These are phyloP conservation scores for Tausonia pullulans DNA, from an alignment of 1,284 basidiomycete genomes.

Conservation along the genomic window DNA sequence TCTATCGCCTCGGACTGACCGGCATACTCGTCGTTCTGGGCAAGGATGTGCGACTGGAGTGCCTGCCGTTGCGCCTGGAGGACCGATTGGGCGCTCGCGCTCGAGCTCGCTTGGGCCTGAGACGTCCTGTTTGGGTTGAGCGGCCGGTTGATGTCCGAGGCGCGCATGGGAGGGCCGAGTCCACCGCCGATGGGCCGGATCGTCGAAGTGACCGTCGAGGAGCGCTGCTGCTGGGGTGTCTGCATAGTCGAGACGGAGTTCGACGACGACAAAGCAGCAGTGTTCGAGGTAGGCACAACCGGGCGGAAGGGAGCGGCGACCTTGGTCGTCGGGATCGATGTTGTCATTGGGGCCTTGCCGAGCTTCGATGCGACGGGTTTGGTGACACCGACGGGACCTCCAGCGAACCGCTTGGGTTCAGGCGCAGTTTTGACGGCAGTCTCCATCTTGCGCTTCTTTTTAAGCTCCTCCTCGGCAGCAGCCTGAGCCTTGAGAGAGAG, in stretches of 20 bases:
- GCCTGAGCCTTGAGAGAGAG: not conserved
- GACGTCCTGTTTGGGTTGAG: slow-evolving; percentile 4
- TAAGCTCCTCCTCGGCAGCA: slow-evolving; percentile 30
- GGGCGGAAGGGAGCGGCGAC: slow-evolving; percentile 12
- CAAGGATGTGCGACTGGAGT: slow-evolving; percentile 30
- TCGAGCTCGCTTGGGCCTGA: not conserved
- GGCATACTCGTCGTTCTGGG: slow-evolving; percentile 28
- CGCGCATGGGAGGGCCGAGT: slow-evolving; percentile 10
- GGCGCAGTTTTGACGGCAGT: slow-evolving; percentile 9
- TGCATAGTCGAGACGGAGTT: not conserved
- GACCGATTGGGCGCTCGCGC: slow-evolving; percentile 5
- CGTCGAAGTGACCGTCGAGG: not conserved
- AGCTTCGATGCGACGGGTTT: slow-evolving; percentile 12
- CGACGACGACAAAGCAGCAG: not conserved
- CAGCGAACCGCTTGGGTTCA: slow-evolving; percentile 15
- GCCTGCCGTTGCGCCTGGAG: slow-evolving; percentile 51
- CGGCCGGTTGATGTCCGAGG: slow-evolving; percentile 9
- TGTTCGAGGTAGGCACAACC: slow-evolving; percentile 4
- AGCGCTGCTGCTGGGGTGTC: not conserved
- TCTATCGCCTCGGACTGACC: slow-evolving; percentile 63
- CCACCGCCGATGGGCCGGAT: slow-evolving; percentile 8
- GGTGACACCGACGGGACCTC: not conserved
- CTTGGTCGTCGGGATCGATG: slow-evolving; percentile 8
- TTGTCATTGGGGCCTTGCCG: slow-evolving; percentile 6
- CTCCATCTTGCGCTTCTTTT: slow-evolving; percentile 35